A percentile compares a stretch with the other conserved stretches of the same genome.
Evolutionary conservation across 2,329 filamentous ascomycete genomes (phyloP).

Genomic region (Aaosphaeria arxii): DNA sequence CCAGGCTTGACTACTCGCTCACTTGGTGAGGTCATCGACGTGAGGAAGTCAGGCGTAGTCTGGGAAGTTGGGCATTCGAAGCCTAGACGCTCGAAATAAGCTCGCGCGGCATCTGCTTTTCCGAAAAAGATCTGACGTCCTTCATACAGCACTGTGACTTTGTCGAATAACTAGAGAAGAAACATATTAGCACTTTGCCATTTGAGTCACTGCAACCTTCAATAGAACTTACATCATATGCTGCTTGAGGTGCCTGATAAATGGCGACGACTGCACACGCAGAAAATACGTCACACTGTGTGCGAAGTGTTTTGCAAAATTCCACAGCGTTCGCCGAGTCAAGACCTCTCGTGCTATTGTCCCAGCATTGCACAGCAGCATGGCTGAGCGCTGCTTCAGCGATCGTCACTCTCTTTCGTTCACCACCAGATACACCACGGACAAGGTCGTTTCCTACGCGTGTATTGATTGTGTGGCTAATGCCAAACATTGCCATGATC

Average conservation of each 20-base stretch:
- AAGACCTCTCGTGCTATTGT: constrained; percentile 62
- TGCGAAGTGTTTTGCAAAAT: constrained; percentile 63
- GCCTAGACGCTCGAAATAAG: constrained; percentile 67
- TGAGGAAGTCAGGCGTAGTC: constrained; percentile 72
- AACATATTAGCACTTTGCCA: background rate
- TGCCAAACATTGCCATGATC: constrained; percentile 69
- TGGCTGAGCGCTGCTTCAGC: constrained; percentile 66
- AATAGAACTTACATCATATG: constrained; percentile 17
- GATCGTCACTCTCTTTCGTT: constrained; percentile 70
- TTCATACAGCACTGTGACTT: constrained; percentile 41
- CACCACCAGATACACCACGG: constrained; percentile 68
- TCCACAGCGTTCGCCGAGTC: constrained; percentile 69
- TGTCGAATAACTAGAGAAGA: constrained; percentile 3
- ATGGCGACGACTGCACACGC: constrained; percentile 64
- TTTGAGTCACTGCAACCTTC: background rate
- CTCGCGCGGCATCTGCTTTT: constrained; percentile 56
- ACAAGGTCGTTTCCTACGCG: constrained; percentile 69
- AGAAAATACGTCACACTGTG: constrained; percentile 60
- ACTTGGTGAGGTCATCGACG: constrained; percentile 57
- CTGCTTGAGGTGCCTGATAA: constrained; percentile 39
- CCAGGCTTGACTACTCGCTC: constrained; percentile 42
- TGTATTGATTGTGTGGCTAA: constrained; percentile 66
- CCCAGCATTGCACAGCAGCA: constrained; percentile 64
- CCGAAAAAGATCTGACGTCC: constrained; percentile 75
- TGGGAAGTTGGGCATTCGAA: constrained; percentile 66